These are phyloP conservation scores for Hanseniaspora meyeri DNA, from an alignment of 805 yeast species.

Conservation along the genomic window DNA sequence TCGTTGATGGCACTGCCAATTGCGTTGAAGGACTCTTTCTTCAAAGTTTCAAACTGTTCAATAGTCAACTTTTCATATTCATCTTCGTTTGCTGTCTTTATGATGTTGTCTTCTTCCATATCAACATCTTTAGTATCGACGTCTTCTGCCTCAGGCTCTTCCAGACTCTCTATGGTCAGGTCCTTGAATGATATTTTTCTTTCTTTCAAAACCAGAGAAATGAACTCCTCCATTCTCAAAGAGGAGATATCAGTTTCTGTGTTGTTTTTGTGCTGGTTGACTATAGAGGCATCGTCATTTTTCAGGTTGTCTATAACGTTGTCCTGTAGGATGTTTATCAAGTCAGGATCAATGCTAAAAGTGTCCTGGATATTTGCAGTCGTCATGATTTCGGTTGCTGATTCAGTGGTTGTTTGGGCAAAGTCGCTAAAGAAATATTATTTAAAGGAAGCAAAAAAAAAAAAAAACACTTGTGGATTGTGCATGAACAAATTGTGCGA, in stretches of 20 bases:
- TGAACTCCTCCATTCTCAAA: slow-evolving; percentile 2
- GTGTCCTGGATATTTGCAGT: neutral
- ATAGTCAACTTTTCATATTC: neutral
- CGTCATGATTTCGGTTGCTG: neutral
- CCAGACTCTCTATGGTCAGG: neutral
- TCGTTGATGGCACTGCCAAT: slow-evolving; percentile 71
- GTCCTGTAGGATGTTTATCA: slow-evolving; percentile 1
- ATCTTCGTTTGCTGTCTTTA: neutral
- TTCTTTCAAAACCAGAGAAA: slow-evolving; percentile 8
- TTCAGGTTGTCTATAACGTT: neutral
- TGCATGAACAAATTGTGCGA: no score
- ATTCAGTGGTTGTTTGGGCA: neutral
- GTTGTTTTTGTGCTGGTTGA: neutral
- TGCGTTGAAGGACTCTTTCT: slow-evolving; percentile 40
- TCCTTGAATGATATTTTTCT: slow-evolving; percentile 7
- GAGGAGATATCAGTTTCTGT: neutral
- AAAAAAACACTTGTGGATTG: no score
- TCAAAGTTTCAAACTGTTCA: slow-evolving; percentile 37
- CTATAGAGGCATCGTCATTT: neutral
- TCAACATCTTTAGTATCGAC: neutral
- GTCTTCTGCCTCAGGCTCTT: neutral
- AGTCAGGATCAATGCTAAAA: slow-evolving; percentile 7
- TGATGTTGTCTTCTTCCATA: neutral
- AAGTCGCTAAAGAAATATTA: neutral
- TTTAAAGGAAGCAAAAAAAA: neutral